phyloP scores from a whole-genome alignment of 495 filamentous ascomycete species.

The Aspergillus bridgeri region DNA sequence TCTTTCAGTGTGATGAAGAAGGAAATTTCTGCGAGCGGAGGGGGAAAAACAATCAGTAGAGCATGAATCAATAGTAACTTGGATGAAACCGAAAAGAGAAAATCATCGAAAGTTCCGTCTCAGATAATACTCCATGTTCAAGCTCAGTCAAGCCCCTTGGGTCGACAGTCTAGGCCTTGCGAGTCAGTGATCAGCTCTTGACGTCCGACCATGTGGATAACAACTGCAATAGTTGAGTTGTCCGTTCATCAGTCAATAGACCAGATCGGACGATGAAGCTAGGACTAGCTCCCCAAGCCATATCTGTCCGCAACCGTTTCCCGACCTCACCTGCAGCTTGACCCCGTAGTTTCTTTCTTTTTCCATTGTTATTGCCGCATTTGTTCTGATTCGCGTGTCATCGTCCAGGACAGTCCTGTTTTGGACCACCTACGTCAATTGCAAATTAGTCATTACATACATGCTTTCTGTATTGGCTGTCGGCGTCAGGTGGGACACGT shows the following conservation, averaged over 20 bases:
- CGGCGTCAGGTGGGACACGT: not conserved
- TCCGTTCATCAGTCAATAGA: not conserved
- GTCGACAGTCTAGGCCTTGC: not conserved
- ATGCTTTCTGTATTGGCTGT: not conserved
- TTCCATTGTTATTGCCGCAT: too few relatives aligned
- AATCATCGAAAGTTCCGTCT: not conserved
- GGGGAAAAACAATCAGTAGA: not conserved
- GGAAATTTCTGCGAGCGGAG: not conserved
- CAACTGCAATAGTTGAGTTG: slow-evolving; percentile 6
- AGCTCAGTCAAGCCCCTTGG: not conserved
- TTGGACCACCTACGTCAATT: not conserved
- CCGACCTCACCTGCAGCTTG: not conserved
- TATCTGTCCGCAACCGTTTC: slow-evolving; percentile 3
- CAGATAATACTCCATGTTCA: not conserved
- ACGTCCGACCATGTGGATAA: slow-evolving; percentile 3
- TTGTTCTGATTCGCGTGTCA: not conserved
- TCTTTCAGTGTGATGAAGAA: not conserved
- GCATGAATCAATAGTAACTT: not conserved
- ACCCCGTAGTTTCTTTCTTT: not conserved
- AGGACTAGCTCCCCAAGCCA: not conserved
- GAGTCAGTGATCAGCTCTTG: not conserved
- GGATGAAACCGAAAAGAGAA: not conserved
- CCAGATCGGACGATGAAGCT: not conserved
- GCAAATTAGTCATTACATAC: not conserved
- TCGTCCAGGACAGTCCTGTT: not conserved